Conservation (phyloP, 2,329 filamentous ascomycete genomes). For the Cordyceps fumosorosea region DNA sequence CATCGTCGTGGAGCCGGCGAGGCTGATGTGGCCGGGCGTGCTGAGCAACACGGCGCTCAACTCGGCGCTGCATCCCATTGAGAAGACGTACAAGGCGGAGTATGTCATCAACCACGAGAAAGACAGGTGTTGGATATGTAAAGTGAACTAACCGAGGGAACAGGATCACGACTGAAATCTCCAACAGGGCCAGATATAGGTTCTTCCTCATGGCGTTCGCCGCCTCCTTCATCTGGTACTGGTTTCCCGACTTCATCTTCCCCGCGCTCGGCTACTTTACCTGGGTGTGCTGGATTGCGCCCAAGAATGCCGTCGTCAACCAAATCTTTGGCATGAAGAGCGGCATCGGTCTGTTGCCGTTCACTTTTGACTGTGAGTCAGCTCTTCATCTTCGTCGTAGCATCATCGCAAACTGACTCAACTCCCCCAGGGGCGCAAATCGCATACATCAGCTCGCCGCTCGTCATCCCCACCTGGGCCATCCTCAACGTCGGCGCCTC, state of each 20-base stretch:
- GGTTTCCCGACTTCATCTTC: conserved; percentile 43
- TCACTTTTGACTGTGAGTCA: conserved; percentile 35
- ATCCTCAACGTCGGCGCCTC: conserved; percentile 40
- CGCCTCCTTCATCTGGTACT: conserved; percentile 40
- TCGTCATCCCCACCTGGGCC: conserved; percentile 37
- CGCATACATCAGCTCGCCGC: conserved; percentile 34
- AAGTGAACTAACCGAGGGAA: background rate
- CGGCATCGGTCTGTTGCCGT: conserved; percentile 32
- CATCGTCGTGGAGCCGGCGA: conserved; percentile 38
- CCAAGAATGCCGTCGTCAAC: conserved; percentile 38
- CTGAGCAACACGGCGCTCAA: conserved; percentile 43
- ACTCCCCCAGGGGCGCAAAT: conserved; percentile 21
- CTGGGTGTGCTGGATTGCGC: conserved; percentile 43
- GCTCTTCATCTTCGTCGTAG: background rate
- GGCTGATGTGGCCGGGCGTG: conserved; percentile 47
- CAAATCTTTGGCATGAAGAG: conserved; percentile 43
- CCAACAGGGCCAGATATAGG: conserved; percentile 29
- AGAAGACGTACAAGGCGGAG: conserved; percentile 21
- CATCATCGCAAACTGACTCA: background rate
- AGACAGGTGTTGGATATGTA: too few relatives aligned
- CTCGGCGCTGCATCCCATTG: conserved; percentile 32
- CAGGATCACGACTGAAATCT: background rate
- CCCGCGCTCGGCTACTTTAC: conserved; percentile 38
- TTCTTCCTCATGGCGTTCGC: conserved; percentile 37
- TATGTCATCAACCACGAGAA: conserved; percentile 7